Evolutionary conservation across 352 stramenopile genomes (phyloP), one percentile per base, ranked within the genome.

Genomic region (Pythium graminicola): DNA sequence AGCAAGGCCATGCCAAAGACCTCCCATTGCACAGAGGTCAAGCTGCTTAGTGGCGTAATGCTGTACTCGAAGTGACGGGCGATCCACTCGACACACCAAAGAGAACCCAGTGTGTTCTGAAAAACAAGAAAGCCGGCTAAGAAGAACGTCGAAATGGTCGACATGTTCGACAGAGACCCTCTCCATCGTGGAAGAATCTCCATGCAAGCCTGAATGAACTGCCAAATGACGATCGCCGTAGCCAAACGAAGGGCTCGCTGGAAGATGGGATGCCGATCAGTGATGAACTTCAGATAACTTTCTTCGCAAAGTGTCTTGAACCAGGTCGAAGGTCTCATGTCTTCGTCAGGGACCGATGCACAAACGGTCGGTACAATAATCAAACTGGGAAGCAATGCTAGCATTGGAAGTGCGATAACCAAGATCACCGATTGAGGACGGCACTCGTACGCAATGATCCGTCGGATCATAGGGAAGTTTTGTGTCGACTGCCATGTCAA

Each of bases 401-500:
- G 65, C 72, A 90, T 84, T 22, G 80, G 81, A 46, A 91, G 57
- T 6, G 80, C 75, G 17, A 84, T 73, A 2, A 81, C 82, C 31
- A 90, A 54, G 48, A 93, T 89, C 26, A 90, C 81, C 0, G 76
- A 78, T 60, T 94, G 83, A 2, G 83, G 83, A 6, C 72, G 67
- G 33, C 75, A 87, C 58, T 91, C 81, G 45, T 75, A 70, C 9
- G 75, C 72, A 60, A 94, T 90, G 29, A 92, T 89, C 29, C 83
- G 76, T 6, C 83, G 81, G 52, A 94, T 94, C 23, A 92, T 76
- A 44, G 83, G 83, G 52, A 94, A 94, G 50, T 94, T 89, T 49
- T 87, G 62, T 27, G 84, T 70, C 32, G 83, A 94, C 48, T 94
- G 83, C 83, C 83, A 94, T 50, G 79, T 92, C 47, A 94, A 70